Percentiles rank a stretch among this genome's conserved stretches.
These are phyloP conservation scores for Gymnopilus dilepis DNA, from an alignment of 768 basidiomycete genomes.

Conservation along the genomic window DNA sequence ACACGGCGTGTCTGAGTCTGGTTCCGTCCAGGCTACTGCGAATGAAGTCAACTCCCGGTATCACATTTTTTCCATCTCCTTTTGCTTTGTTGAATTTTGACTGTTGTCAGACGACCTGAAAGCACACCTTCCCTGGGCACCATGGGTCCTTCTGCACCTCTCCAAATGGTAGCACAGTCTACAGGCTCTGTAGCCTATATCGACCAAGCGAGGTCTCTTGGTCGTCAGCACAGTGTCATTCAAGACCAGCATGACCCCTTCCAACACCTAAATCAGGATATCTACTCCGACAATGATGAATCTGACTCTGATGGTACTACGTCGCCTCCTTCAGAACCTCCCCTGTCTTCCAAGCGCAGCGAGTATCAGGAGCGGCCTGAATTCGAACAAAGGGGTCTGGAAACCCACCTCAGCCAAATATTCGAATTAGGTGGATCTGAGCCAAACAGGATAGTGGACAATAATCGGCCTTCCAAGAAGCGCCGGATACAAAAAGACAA, in stretches of 20 bases:
- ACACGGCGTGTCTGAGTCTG: background rate
- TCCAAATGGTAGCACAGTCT: too few relatives aligned
- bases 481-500: background rate
- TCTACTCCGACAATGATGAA: conserved; percentile 11
- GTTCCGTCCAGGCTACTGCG: too few relatives aligned
- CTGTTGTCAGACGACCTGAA: too few relatives aligned
- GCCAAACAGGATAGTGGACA: background rate
- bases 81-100: too few relatives aligned
- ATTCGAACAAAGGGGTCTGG: background rate
- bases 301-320: conserved; percentile 6
- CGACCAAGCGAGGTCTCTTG: too few relatives aligned
- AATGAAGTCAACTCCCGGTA: too few relatives aligned
- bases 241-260: conserved; percentile 5
- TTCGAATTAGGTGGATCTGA: background rate
- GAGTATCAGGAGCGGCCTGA: background rate
- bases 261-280: conserved; percentile 7
- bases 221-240: too few relatives aligned
- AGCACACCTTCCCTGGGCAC: too few relatives aligned
- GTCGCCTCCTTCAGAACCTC: conserved; percentile 1
- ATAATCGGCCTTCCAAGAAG: background rate
- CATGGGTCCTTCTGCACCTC: too few relatives aligned
- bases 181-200: too few relatives aligned
- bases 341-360: background rate
- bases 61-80: too few relatives aligned
- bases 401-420: background rate